Conservation (phyloP, 1,284 basidiomycete species). For the Malassezia brasiliensis region DNA sequence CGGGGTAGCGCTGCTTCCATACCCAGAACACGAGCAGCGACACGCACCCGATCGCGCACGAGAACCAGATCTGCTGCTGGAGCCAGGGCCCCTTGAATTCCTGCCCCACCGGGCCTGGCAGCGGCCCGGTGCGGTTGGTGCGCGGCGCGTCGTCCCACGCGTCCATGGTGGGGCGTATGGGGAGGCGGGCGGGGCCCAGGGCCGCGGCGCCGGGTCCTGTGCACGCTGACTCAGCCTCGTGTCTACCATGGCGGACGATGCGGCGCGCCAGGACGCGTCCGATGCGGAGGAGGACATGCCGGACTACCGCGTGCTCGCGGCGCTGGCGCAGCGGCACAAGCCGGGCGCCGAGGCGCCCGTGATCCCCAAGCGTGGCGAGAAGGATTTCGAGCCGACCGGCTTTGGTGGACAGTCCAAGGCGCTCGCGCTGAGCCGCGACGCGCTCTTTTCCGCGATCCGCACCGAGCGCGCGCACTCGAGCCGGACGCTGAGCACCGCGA, state of each 20-base stretch:
- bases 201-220: too few relatives aligned
- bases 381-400: conserved; percentile 65
- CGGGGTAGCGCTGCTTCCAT: conserved; percentile 73
- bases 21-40: conserved; percentile 83
- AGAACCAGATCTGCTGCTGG: conserved; percentile 74
- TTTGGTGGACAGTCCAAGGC: conserved; percentile 61
- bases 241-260: conserved; percentile 12
- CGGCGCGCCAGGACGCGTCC: not conserved
- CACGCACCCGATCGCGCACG: conserved; percentile 63
- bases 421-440: conserved; percentile 68
- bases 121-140: conserved; percentile 2
- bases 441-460: conserved; percentile 72
- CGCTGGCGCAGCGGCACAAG: conserved; percentile 5
- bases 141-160: conserved; percentile 1
- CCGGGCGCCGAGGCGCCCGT: conserved; percentile 3
- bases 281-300: conserved; percentile 19
- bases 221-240: conserved; percentile 6
- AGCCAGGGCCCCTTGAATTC: conserved; percentile 67
- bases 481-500: conserved; percentile 29
- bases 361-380: conserved; percentile 43
- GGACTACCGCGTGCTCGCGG: conserved; percentile 16
- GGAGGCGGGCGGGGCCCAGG: not conserved
- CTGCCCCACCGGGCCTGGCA: conserved; percentile 14
- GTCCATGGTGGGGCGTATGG: not conserved
- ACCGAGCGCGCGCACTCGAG: conserved; percentile 53